These are phyloP conservation scores for Alternaria solani DNA, from an alignment of 2,329 filamentous ascomycete genomes.

Conservation along the genomic window DNA sequence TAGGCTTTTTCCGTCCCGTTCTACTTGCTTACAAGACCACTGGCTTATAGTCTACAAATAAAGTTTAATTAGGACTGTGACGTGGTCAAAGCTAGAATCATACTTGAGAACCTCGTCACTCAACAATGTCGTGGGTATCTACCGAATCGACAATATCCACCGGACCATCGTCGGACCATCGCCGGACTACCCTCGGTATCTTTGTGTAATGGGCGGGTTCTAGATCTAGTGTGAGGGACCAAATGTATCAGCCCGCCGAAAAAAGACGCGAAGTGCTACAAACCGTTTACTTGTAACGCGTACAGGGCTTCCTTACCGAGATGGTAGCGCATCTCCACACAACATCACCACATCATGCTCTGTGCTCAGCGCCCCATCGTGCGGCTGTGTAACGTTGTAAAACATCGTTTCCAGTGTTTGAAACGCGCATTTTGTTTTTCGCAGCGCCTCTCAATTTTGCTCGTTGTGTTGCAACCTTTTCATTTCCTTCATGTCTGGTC, in stretches of 20 bases:
- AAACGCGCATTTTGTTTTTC: background rate
- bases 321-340: background rate
- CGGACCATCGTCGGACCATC: slow-evolving; percentile 1
- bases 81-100: background rate
- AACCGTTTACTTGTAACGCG: slow-evolving; percentile 5
- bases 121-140: background rate
- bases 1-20: no score
- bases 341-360: background rate
- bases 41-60: background rate
- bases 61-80: background rate
- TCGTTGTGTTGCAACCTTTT: slow-evolving; percentile 25
- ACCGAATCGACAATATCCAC: slow-evolving; percentile 7
- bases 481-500: slow-evolving; percentile 48
- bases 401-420: background rate
- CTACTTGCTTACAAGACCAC: no score
- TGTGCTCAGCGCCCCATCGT: background rate
- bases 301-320: background rate
- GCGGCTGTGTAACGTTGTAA: background rate
- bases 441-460: slow-evolving; percentile 1
- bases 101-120: background rate
- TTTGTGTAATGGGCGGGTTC: background rate
- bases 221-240: background rate
- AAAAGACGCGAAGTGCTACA: slow-evolving; percentile 9
- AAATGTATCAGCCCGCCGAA: background rate
- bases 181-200: slow-evolving; percentile 3